phyloP scores from a whole-genome alignment of 2,329 filamentous ascomycete species.

The Ilyonectria mors-panacis region DNA sequence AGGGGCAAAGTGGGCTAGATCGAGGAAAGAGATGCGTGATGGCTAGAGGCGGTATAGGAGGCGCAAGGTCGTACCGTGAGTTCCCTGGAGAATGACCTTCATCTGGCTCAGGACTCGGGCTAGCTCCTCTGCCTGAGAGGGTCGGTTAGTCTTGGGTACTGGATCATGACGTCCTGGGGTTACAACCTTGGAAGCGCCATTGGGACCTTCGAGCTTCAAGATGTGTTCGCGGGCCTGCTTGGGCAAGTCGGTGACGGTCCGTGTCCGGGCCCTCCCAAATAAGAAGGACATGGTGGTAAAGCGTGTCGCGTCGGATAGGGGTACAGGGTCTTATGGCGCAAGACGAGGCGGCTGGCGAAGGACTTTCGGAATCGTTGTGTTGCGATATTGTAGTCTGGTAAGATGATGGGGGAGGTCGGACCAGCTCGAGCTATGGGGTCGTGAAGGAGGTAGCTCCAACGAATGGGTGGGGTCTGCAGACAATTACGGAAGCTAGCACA shows the following conservation, averaged over 20 bases:
- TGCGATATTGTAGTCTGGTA: conserved; percentile 3
- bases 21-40: neutral
- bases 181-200: conserved; percentile 63
- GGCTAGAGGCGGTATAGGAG: conserved; percentile 6
- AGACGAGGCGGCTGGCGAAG: neutral
- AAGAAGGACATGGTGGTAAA: conserved; percentile 65
- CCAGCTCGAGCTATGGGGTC: neutral
- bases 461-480: neutral
- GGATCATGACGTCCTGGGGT: conserved; percentile 2
- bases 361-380: neutral
- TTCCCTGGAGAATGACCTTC: conserved; percentile 94
- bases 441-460: conserved; percentile 1
- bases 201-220: conserved; percentile 65
- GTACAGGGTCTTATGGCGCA: neutral
- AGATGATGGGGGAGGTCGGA: neutral
- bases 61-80: conserved; percentile 76
- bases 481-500: neutral
- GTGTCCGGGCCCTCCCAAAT: conserved; percentile 67
- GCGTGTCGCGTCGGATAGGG: conserved; percentile 5
- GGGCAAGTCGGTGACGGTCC: conserved; percentile 67
- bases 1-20: conserved; percentile 2
- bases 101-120: conserved; percentile 89
- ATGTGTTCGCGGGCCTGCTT: conserved; percentile 71
- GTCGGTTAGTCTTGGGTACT: conserved; percentile 13
- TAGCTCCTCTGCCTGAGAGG: conserved; percentile 83